Base-by-base conservation (phyloP, 2,329 filamentous ascomycete genomes). In the Fusarium sterilihyphosum region DNA sequence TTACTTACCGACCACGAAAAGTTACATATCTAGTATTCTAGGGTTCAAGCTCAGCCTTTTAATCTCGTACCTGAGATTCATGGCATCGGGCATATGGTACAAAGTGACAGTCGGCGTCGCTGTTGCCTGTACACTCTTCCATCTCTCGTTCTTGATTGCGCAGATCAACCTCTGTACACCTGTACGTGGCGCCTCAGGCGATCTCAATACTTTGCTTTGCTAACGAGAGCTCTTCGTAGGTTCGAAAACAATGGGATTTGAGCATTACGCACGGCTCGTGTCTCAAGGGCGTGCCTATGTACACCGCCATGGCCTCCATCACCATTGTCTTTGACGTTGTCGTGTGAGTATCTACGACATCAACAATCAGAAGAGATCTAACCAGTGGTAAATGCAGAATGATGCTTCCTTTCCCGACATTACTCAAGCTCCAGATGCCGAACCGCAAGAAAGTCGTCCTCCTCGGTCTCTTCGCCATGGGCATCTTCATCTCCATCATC, bases 401-500 rank as follows among this genome's bases (percentile, higher is more conserved):
- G 75, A 50, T 83, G 17, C 79, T 84, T 4, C 84, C 85, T 4
- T 83, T 86, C 57, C 83, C 84, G 6, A 78, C 85, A 37, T 79
- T 86, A 13, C 60, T 83, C 40, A 78, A 77, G 20, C 79, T 82
- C 3, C 80, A 81, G 44, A 81, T 86, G 35, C 82, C 83, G 35
- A 74, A 63, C 2, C 81, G 82, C 31, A 84, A 84, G 57, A 86
- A 87, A 77, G 50, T 83, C 7, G 81, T 85, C 7, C 79, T 88
- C 1, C 78, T 83, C 1, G 78, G 78, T 10, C 79, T 88, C 35
- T 88, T 88, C 74, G 81, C 82, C 6, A 81, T 89, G 31, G 87
- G 87, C n/a, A 78, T 85, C 59, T 88, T 88, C 79, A 83, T 88
- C 49, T 87, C 85, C 10, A 71, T 86, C 53, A 86, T 88, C 64